phyloP scores from a whole-genome alignment of 306 rosid species.

The Herpetospermum pedunculosum region DNA sequence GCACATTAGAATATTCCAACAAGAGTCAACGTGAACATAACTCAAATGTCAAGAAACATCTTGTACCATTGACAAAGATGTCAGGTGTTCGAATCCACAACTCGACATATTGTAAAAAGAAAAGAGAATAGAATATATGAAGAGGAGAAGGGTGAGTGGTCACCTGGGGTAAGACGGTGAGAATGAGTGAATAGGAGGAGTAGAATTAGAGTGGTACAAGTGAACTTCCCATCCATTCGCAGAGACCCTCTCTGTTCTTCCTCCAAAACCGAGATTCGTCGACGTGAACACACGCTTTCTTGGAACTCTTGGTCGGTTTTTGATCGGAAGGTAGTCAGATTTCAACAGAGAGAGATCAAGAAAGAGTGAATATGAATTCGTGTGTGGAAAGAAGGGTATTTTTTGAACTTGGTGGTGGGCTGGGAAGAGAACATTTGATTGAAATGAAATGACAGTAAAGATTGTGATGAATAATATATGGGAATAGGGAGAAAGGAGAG shows the following conservation, averaged over 20 bases:
- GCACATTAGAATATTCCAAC: background rate
- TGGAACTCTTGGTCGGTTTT: background rate
- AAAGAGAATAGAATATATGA: no score
- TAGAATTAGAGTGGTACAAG: background rate
- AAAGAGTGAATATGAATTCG: no score
- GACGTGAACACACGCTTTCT: no score
- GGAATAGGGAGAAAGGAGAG: background rate
- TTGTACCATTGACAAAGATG: no score
- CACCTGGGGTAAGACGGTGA: background rate
- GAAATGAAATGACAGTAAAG: background rate
- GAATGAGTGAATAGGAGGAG: background rate
- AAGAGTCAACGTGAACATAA: no score
- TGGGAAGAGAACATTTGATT: background rate
- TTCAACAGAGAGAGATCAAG: background rate
- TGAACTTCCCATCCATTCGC: background rate
- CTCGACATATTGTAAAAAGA: no score
- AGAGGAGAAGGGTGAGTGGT: background rate
- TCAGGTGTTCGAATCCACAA: no score
- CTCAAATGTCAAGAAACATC: no score
- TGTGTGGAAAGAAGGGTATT: background rate
- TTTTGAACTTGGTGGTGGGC: background rate
- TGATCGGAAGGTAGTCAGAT: background rate
- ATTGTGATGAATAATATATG: background rate
- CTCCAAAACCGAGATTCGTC: no score
- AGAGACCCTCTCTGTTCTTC: background rate